These are phyloP conservation scores for Gynochthodes officinalis DNA, from an alignment of 257 asterid genomes.

Conservation along the genomic window DNA sequence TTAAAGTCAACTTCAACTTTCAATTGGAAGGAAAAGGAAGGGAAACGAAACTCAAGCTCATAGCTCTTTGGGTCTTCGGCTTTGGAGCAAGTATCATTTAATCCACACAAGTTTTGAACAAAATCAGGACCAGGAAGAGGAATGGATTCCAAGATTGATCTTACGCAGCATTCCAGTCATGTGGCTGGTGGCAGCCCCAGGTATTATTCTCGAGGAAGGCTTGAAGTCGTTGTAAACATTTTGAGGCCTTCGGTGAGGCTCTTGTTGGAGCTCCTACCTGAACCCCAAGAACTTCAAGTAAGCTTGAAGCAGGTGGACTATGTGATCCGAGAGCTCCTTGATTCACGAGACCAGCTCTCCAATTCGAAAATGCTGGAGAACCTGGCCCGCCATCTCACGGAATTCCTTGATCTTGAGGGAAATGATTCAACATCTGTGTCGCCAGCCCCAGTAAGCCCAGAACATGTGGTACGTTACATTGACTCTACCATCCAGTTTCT, in stretches of 20 bases:
- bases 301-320: not conserved
- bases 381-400: not conserved
- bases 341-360: not conserved
- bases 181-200: not conserved
- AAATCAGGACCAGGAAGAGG: too few species aligned
- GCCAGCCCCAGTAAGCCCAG: not conserved
- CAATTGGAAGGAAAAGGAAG: too few species aligned
- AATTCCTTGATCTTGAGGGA: too few species aligned
- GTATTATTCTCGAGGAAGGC: not conserved
- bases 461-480: not conserved
- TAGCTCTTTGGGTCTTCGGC: too few species aligned
- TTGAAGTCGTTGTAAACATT: not conserved
- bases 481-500: not conserved
- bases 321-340: not conserved
- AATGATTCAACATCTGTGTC: too few species aligned
- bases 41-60: too few species aligned
- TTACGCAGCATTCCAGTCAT: not conserved
- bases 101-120: too few species aligned
- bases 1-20: too few species aligned
- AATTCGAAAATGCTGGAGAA: not conserved
- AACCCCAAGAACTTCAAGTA: not conserved
- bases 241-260: constrained; percentile 1
- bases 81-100: too few species aligned
- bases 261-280: not conserved
- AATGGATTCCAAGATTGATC: not conserved